Percentiles rank a stretch among this genome's conserved stretches.
These are phyloP conservation scores for Sphagnum fallax DNA, from an alignment of 228 moss, liverwort and hornwort genomes.

Conservation along the genomic window DNA sequence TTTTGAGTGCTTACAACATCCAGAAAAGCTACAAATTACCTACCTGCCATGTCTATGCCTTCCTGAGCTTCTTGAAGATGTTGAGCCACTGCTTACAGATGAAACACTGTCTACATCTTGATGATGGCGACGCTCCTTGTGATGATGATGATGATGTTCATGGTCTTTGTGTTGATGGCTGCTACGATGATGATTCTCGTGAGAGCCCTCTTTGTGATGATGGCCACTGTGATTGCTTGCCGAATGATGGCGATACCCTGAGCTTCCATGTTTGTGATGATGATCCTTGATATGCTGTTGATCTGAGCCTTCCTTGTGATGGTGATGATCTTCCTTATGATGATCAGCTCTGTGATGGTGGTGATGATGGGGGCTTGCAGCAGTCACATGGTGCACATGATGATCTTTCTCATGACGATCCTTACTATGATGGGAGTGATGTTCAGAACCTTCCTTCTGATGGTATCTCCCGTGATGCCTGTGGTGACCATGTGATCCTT, in stretches of 20 bases:
- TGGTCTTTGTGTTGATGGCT: too few species aligned
- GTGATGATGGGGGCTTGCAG: constrained; percentile 8
- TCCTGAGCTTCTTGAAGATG: too few species aligned
- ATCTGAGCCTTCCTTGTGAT: constrained; percentile 2
- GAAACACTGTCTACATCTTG: not conserved
- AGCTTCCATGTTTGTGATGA: constrained; percentile 5
- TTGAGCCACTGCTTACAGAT: too few species aligned
- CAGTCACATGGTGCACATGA: not conserved
- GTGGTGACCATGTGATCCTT: not conserved
- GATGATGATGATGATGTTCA: constrained; percentile 3
- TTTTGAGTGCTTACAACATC: too few species aligned
- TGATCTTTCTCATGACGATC: not conserved
- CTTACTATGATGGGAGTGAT: not conserved
- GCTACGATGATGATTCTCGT: too few species aligned
- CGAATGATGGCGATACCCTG: too few species aligned
- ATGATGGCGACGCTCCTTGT: constrained; percentile 24
- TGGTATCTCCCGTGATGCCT: constrained; percentile 11
- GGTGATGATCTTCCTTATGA: not conserved
- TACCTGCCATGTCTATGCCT: too few species aligned
- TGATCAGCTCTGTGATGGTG: constrained; percentile 1
- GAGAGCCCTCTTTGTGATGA: too few species aligned
- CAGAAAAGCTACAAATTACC: too few species aligned
- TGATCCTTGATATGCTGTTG: constrained; percentile 8
- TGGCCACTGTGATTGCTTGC: too few species aligned
- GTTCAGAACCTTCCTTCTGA: constrained; percentile 19